Evolutionary conservation across 805 yeast species (phyloP).

Genomic region (Zygoascus flipseniorum): DNA sequence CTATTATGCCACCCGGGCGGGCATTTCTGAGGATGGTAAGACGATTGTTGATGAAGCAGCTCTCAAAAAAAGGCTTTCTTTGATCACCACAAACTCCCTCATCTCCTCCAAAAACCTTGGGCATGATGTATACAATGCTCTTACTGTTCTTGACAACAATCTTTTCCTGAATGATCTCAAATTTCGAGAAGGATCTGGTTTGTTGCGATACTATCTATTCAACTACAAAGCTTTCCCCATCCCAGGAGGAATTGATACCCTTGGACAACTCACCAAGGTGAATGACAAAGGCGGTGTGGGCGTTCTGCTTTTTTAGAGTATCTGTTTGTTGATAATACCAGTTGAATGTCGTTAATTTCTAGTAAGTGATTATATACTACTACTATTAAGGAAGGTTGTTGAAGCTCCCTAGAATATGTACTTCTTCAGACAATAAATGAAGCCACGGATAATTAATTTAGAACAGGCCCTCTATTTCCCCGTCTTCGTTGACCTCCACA

Average conservation of each 20-base stretch:
- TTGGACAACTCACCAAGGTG: constrained; percentile 43
- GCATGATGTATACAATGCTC: constrained; percentile 90
- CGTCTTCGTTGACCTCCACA: constrained; percentile 83
- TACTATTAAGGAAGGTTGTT: neutral
- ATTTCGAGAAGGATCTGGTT: constrained; percentile 92
- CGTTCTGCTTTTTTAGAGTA: constrained; percentile 62
- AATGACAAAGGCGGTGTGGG: constrained; percentile 71
- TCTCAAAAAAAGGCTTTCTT: constrained; percentile 50
- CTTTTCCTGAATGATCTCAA: constrained; percentile 72
- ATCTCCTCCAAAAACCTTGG: constrained; percentile 57
- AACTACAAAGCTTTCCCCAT: constrained; percentile 80
- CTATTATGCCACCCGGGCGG: constrained; percentile 66
- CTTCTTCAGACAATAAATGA: neutral
- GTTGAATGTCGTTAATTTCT: constrained; percentile 2
- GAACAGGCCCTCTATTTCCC: constrained; percentile 90
- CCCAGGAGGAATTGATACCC: constrained; percentile 65
- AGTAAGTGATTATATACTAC: neutral
- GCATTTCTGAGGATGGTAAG: constrained; percentile 32
- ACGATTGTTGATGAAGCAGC: constrained; percentile 1
- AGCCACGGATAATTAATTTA: constrained; percentile 25
- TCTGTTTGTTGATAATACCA: neutral
- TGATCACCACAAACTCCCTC: constrained; percentile 64
- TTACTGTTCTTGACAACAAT: constrained; percentile 84
- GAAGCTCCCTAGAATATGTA: neutral
- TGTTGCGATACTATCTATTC: constrained; percentile 81